Conservation (phyloP, 2,329 filamentous ascomycete species). For the Ophiostoma populinum region DNA sequence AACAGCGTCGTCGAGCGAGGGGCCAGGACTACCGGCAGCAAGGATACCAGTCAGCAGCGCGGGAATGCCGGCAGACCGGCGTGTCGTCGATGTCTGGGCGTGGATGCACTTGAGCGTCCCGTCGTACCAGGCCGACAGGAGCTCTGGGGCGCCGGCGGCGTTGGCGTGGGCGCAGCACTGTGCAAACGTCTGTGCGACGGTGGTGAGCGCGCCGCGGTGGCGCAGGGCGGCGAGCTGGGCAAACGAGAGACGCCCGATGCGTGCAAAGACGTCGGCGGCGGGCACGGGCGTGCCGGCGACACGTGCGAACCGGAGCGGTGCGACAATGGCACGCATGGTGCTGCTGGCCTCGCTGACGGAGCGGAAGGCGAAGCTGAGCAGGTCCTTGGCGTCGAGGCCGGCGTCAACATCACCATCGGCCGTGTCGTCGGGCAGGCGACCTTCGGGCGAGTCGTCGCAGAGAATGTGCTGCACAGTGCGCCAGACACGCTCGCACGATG, state of each 20-base stretch:
- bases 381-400: constrained; percentile 67
- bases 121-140: constrained; percentile 58
- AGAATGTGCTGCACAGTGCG: constrained; percentile 55
- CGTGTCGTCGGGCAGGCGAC: constrained; percentile 62
- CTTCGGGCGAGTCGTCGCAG: constrained; percentile 90
- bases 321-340: constrained; percentile 46
- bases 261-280: constrained; percentile 36
- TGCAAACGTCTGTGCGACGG: constrained; percentile 76
- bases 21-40: constrained; percentile 40
- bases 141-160: constrained; percentile 17
- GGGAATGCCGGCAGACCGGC: constrained; percentile 82
- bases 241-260: constrained; percentile 60
- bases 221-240: constrained; percentile 66
- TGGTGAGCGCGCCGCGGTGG: constrained; percentile 85
- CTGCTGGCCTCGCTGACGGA: constrained; percentile 87
- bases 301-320: constrained; percentile 32
- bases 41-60: constrained; percentile 72
- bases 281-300: constrained; percentile 28
- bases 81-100: constrained; percentile 63
- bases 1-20: constrained; percentile 50
- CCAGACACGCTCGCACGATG: constrained; percentile 58
- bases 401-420: constrained; percentile 49
- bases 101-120: constrained; percentile 53
- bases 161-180: constrained; percentile 54
- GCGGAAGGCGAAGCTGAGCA: constrained; percentile 88